Evolutionary conservation across 2,329 filamentous ascomycete genomes (phyloP).

Genomic region (Calonectria honghensis): DNA sequence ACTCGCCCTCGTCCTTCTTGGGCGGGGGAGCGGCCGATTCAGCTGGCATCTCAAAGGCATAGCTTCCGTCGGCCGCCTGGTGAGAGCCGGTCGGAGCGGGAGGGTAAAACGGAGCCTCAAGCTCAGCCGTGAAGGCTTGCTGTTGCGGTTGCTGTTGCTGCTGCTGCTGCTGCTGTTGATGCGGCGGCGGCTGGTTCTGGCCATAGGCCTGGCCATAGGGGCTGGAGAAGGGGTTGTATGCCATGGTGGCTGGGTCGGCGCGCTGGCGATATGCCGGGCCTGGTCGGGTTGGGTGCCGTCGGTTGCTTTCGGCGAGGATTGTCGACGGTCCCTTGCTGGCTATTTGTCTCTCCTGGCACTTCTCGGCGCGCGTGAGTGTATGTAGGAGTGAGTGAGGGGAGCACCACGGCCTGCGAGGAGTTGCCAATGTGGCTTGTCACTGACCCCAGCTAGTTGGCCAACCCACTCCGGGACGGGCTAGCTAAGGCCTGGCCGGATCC

Average conservation of each 20-base stretch:
- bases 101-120: slow-evolving; percentile 52
- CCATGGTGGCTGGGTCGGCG: slow-evolving; percentile 40
- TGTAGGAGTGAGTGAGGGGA: slow-evolving; percentile 23
- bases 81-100: slow-evolving; percentile 41
- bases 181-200: slow-evolving; percentile 2
- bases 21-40: slow-evolving; percentile 49
- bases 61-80: slow-evolving; percentile 47
- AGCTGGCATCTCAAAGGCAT: slow-evolving; percentile 59
- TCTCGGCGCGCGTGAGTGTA: slow-evolving; percentile 1
- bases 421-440: slow-evolving; percentile 35
- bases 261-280: slow-evolving; percentile 28
- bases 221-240: slow-evolving; percentile 43
- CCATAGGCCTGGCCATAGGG: slow-evolving; percentile 22
- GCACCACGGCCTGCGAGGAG: not conserved
- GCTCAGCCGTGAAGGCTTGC: slow-evolving; percentile 55
- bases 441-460: slow-evolving; percentile 32
- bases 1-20: slow-evolving; percentile 33
- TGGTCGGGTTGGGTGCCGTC: slow-evolving; percentile 24
- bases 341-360: slow-evolving; percentile 10
- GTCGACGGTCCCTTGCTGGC: slow-evolving; percentile 15
- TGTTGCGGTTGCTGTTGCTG: not conserved
- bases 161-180: not conserved
- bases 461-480: slow-evolving; percentile 15
- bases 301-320: slow-evolving; percentile 22
- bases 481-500: not conserved